Evolutionary conservation across 2,329 filamentous ascomycete genomes (phyloP), one percentile per base, ranked within the genome.

Genomic region (Fusarium bulbicola): DNA sequence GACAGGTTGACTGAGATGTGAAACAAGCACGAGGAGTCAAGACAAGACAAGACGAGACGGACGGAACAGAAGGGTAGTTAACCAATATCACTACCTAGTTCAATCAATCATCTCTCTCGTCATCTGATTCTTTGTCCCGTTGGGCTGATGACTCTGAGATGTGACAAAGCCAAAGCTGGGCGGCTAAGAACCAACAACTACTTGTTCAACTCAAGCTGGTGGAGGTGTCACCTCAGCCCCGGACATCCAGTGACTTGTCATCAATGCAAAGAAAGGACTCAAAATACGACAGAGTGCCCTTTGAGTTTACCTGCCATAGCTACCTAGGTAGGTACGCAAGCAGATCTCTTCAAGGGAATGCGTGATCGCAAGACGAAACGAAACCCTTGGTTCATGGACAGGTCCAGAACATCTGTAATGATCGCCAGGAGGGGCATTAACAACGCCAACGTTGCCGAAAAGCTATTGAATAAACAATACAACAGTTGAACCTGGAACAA

Each of bases 131-230:
- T 67, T 47, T 43, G 50, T 76, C 45, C 57, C 50, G 61, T 67
- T 72, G 62, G 64, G 61, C 70, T 65, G 70, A 74, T 75, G 67
- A 64, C 66, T 63, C 40, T 52, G 52, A 59, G 14, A 74, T 77
- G 75, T 77, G 75, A 77, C 72, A 53, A 73, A 77, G 72, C 39
- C 56, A 66, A 36, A 49, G 60, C 64, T 72, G 75, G 75, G 75
- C 75, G 75, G 75, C 73, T 77, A 77, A 64, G 70, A 70, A 61
- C 40, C 49, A 34, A 67, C 64, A 72, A 46, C 50, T 46, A 74
- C 72, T 68, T 76, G 75, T 68, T 61, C 52, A 59, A 49, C 69
- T 59, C 46, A 59, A 52, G 66, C 54, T 66, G 73, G 68, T 63
- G 61, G 52, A 62, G 60, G 65, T 67, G 66, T 63, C 66, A 60